Percentiles rank a stretch among this genome's conserved stretches.
Conservation (phyloP, 192 early-diverging fungal genomes). For the Coemansia sp. region DNA sequence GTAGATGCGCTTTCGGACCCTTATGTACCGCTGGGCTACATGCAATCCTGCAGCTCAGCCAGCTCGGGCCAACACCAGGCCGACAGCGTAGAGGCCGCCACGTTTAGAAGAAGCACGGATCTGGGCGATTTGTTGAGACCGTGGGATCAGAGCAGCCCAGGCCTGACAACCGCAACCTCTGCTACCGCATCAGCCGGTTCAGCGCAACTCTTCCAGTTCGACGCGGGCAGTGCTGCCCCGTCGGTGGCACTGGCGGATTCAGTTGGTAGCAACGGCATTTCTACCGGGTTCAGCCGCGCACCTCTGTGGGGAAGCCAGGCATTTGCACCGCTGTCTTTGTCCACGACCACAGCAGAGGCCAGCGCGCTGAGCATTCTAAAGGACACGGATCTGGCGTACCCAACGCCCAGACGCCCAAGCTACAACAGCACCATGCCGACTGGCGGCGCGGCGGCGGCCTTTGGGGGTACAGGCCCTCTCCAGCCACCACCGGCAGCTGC, state of each 20-base stretch:
- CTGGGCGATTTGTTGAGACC: constrained; percentile 17
- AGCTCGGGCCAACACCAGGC: not conserved
- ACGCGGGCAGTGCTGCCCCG: too few species aligned
- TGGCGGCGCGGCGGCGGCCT: not conserved
- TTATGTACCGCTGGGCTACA: not conserved
- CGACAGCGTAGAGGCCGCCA: not conserved
- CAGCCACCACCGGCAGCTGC: not conserved
- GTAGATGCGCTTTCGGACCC: not conserved
- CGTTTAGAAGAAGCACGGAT: constrained; percentile 15
- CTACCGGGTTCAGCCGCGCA: too few species aligned
- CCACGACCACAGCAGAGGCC: constrained; percentile 38
- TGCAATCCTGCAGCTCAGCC: not conserved
- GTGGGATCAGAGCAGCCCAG: constrained; percentile 9
- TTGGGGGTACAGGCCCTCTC: not conserved
- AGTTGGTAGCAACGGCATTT: too few species aligned
- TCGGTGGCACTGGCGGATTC: too few species aligned
- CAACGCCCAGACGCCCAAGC: constrained; percentile 19
- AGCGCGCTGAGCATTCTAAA: constrained; percentile 48
- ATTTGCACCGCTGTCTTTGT: not conserved
- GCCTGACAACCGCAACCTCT: not conserved
- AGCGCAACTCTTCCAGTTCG: too few species aligned
- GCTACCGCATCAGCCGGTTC: not conserved
- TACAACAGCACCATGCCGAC: not conserved
- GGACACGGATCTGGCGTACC: constrained; percentile 46
- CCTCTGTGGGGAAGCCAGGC: not conserved